Evolutionary conservation across 495 filamentous ascomycete genomes (phyloP), one percentile per base, ranked within the genome.

Genomic region (Immersiella caudata): DNA sequence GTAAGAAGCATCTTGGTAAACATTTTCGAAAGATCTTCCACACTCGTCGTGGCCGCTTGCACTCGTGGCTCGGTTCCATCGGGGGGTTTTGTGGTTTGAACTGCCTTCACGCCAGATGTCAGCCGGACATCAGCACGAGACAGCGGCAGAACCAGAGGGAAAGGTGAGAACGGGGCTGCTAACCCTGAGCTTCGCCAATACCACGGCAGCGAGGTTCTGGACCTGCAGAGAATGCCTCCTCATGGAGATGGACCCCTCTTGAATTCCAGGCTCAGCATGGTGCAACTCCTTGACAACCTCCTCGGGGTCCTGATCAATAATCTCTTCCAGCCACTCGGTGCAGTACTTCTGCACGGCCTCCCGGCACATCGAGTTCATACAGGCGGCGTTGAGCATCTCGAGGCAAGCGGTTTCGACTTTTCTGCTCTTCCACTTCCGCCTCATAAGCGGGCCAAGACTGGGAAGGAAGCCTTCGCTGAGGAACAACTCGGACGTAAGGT

Each of bases 311-410:
- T 88, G 87, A 40, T 88, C 88, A 36, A 94, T 82, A 49, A 92
- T 84, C 63, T 93, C 89, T 64, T 92, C 88, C 25, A 99, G 81
- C 91, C 93, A 97, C 36, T 89, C 88, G 20, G 83, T 81, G 75
- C 93, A 96, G 69, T 94, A 86, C 71, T 90, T 93, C 57, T 84
- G 82, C 60, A 98, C 89, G 18, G 89, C 89, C 68, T 92, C 89
- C 18, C 93, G 88, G 70, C 93, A 97, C 2, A 83, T 76, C 51
- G 85, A 81, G 70, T 93, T 89, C 78, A 96, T 90, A 78, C 93
- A 96, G 20, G 94, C 96, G 12, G 91, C 92, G 78, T 91, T 95
- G 50, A 98, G 80, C 82, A 98, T 88, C 67, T 98, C 91, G 62
- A 98, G 79, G 26, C 91, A 86, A 5, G 93, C 89, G 49, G 88